Evolutionary conservation across 805 yeast species (phyloP), one percentile per base, ranked within the genome.

Genomic region (Saccharomycopsis guyanensis): DNA sequence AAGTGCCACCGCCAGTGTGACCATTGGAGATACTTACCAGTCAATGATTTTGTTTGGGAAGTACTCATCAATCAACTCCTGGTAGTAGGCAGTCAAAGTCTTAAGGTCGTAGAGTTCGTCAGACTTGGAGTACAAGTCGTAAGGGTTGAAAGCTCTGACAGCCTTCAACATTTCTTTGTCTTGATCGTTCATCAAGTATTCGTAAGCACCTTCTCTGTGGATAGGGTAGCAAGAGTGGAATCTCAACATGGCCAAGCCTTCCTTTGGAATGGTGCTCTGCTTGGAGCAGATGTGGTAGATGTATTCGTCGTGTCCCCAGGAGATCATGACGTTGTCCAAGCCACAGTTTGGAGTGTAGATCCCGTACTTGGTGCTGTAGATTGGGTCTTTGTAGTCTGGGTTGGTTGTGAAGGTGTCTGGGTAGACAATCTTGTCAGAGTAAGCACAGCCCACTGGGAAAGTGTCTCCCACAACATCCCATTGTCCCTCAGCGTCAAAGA

Each of bases 381-480:
- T 65, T 4, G 86, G 86, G 54, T 80, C 80, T 16, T 65, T 60
- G 46, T 65, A 66, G 57, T 81, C 87, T 1, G 83, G 82, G 58
- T 81, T 81, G 25, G 63, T 61, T 43, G 70, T 67, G 59, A 81
- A 81, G 51, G 71, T 75, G 32, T 78, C 80, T 39, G 78, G 73
- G 54, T 75, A 76, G n/a, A 81, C 79, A 40, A 75, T 77, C 51
- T 72, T 71, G 48, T 72, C 71, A 55, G 75, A 77, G 56, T 69
- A 80, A 48, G 71, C 70, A 58, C 87, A 81, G 3, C 86, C 87
- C 23, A 81, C 86, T 0, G 86, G 84, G 57, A 81, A 81, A 2
- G 86, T 81, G 57, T 81, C 87, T 7, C 87, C 87, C 22, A 81
- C 87, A 31, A 81, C 87, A 57, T 80, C 86, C 86, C 86, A 81